phyloP scores from a whole-genome alignment of 768 basidiomycete genomes.

The Kwoniella botswanensis region DNA sequence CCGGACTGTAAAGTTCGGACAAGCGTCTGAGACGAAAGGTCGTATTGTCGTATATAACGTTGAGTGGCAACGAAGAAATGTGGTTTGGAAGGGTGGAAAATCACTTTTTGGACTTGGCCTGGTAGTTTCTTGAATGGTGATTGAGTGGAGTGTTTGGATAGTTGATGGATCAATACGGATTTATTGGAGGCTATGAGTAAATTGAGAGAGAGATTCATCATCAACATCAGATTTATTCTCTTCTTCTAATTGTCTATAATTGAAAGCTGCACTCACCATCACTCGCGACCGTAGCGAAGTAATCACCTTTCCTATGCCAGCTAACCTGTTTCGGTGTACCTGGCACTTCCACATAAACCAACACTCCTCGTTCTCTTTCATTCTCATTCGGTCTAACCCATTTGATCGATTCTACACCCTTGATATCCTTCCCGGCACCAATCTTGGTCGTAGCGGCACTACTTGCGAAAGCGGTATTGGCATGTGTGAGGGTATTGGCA shows the following conservation, averaged over 20 bases:
- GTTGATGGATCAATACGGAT: constrained; percentile 93
- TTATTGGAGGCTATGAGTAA: constrained; percentile 71
- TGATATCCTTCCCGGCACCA: constrained; percentile 45
- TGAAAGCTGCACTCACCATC: constrained; percentile 66
- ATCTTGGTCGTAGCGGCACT: constrained; percentile 55
- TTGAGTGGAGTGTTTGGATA: constrained; percentile 91
- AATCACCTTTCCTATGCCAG: constrained; percentile 95
- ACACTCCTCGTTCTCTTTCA: constrained; percentile 59
- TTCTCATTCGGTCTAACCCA: constrained; percentile 58
- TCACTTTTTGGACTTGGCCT: constrained; percentile 84
- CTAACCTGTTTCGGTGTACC: constrained; percentile 73
- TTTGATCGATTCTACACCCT: constrained; percentile 57
- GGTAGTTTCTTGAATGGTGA: constrained; percentile 96
- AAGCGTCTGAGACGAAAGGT: constrained; percentile 88
- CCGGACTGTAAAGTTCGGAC: constrained; percentile 94
- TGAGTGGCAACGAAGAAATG: constrained; percentile 99
- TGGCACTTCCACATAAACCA: constrained; percentile 60
- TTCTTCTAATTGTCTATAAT: too few species aligned
- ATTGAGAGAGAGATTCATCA: neutral
- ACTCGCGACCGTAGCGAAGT: constrained; percentile 80
- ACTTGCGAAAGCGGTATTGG: constrained; percentile 66
- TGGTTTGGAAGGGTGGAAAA: constrained; percentile 92
- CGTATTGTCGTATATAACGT: constrained; percentile 93
- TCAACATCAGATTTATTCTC: too few species aligned
- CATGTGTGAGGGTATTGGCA: constrained; percentile 66